Base-by-base conservation (phyloP, 306 rosid species). In the Inga leiocalycina region DNA sequence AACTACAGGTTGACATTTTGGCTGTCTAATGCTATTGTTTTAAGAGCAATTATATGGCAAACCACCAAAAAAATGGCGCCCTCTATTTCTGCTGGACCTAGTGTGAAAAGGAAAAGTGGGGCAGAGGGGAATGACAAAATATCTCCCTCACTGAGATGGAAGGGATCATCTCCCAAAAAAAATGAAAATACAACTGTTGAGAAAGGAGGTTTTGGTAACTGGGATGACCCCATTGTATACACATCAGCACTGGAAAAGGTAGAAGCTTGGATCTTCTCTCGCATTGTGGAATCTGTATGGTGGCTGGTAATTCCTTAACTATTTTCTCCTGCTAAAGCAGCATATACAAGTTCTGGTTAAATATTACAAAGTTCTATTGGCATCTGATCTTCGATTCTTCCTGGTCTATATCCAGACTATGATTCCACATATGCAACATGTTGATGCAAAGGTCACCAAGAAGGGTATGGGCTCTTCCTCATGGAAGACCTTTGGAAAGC, bases 211-310 rank as follows among this genome's bases (percentile, higher is more conserved):
- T 87, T 86, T 14, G 81, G 90, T 75, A 81, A 91, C 79, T 92
- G 97, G 92, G 93, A 88, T 75, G 89, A 92, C 44, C 89, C 89
- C 4, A 85, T 46, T 17, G 86, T 87, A 39, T 89, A 88, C 82
- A 82, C 74, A 48, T 83, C 86, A 82, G 92, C 93, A 74, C 84
- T 94, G 72, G 92, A 89, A 85, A 94, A 92, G 83, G 81, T 92
- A 24, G 98, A 94, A 88, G 87, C 93, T 15, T 94, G 98, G 98
- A 92, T 92, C 84, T 94, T 94, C 87, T 89, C 95, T 62, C 92
- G 97, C 39, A 86, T 94, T 75, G 87, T 94, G 65, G 98, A 94
- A 84, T 94, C 95, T 79, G 77, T 91, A 77, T 94, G 98, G 98
- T 94, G 98, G 95, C 98, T 91, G 97, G 98, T 92, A 61, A 75